phyloP scores from a whole-genome alignment of 768 basidiomycete genomes.

The Lepiota venenata region DNA sequence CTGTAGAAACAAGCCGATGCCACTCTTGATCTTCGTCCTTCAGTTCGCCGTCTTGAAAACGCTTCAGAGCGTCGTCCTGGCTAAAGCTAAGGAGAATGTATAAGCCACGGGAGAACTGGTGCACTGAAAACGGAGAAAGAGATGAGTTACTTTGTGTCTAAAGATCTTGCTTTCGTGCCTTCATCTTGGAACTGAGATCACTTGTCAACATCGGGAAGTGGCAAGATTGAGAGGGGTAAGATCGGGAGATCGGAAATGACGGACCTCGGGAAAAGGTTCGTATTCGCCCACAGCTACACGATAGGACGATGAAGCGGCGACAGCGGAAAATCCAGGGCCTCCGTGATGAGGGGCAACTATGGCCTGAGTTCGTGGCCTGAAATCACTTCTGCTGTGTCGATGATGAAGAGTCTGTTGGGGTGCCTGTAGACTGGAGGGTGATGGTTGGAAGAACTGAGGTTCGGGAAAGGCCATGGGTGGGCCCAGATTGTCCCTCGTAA shows the following conservation, averaged over 20 bases:
- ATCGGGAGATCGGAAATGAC: neutral
- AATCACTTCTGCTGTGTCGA: constrained; percentile 37
- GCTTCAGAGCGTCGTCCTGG: constrained; percentile 58
- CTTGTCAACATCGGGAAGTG: neutral
- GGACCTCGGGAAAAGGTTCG: neutral
- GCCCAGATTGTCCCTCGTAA: neutral
- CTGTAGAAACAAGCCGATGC: constrained; percentile 74
- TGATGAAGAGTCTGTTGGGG: constrained; percentile 25
- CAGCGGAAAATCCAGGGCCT: constrained; percentile 31
- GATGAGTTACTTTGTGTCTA: constrained; percentile 8
- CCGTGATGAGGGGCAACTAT: constrained; percentile 11
- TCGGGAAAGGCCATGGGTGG: constrained; percentile 44
- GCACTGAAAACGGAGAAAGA: constrained; percentile 21
- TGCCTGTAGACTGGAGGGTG: constrained; percentile 23
- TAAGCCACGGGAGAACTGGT: constrained; percentile 15
- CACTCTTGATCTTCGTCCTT: constrained; percentile 76
- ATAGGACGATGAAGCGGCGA: constrained; percentile 31
- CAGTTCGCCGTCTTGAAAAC: constrained; percentile 67
- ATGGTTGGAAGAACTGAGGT: constrained; percentile 43
- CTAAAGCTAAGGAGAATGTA: constrained; percentile 43
- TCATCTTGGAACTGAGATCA: neutral
- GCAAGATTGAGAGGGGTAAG: neutral
- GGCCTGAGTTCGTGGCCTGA: constrained; percentile 19
- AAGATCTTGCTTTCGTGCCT: neutral
- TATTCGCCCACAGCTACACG: constrained; percentile 10